phyloP scores from a whole-genome alignment of 1,284 basidiomycete species.

The Ustilago bromivora region DNA sequence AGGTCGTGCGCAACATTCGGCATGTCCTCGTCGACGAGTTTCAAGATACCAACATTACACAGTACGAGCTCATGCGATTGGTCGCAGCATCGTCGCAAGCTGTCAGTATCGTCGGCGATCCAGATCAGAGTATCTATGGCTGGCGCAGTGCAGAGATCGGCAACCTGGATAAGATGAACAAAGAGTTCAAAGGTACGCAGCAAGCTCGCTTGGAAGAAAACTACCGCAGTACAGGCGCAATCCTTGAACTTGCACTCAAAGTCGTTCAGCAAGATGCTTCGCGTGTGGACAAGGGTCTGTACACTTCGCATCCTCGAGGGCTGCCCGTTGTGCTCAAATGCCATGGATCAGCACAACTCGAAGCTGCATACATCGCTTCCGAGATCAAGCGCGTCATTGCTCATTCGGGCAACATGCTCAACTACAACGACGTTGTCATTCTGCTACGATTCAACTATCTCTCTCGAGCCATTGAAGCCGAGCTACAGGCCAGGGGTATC shows the following conservation, averaged over 20 bases:
- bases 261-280: constrained; percentile 83
- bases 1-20: constrained; percentile 76
- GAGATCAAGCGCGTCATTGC: constrained; percentile 85
- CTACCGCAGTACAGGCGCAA: constrained; percentile 85
- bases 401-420: constrained; percentile 78
- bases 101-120: constrained; percentile 89
- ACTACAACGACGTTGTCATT: constrained; percentile 73
- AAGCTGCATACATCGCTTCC: constrained; percentile 74
- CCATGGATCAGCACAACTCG: constrained; percentile 45
- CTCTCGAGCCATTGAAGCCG: constrained; percentile 81
- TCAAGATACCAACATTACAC: constrained; percentile 88
- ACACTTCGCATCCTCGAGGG: constrained; percentile 77
- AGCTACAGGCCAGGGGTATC: constrained; percentile 81
- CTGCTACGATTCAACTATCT: constrained; percentile 80
- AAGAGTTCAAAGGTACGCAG: constrained; percentile 63
- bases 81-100: constrained; percentile 43
- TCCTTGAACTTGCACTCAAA: constrained; percentile 80
- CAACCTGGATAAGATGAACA: constrained; percentile 62
- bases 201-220: constrained; percentile 87
- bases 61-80: constrained; percentile 84
- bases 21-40: constrained; percentile 92
- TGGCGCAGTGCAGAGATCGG: constrained; percentile 80
- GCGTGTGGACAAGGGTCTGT: constrained; percentile 82
- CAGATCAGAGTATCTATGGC: constrained; percentile 91
- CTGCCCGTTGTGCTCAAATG: constrained; percentile 72